Evolutionary conservation across 805 yeast genomes (phyloP).

Genomic region (Ogataea henricii): DNA sequence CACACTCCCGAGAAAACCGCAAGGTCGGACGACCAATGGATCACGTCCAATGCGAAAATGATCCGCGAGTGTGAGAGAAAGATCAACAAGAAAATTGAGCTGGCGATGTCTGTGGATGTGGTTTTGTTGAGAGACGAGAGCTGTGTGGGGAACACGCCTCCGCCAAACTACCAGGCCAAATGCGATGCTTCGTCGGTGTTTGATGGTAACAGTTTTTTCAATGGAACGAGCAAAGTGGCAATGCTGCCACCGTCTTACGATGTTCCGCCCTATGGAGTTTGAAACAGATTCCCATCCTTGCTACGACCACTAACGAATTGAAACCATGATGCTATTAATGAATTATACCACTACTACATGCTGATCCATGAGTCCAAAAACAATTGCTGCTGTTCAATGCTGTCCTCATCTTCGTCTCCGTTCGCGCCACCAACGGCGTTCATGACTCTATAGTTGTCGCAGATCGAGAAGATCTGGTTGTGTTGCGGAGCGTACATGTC

Average conservation of each 20-base stretch:
- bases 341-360: conserved; percentile 16
- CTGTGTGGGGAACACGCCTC: conserved; percentile 24
- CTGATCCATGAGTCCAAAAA: conserved; percentile 36
- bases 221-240: neutral
- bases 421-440: conserved; percentile 18
- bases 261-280: conserved; percentile 3
- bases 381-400: conserved; percentile 16
- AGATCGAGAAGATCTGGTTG: conserved; percentile 31
- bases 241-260: conserved; percentile 25
- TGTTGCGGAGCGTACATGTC: conserved; percentile 33
- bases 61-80: conserved; percentile 17
- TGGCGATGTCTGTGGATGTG: conserved; percentile 24
- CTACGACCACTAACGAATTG: conserved; percentile 1
- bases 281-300: no score
- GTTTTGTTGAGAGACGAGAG: conserved; percentile 23
- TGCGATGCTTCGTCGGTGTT: conserved; percentile 7
- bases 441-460: conserved; percentile 35
- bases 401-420: conserved; percentile 21
- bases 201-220: conserved; percentile 8
- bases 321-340: conserved; percentile 1
- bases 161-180: conserved; percentile 20
- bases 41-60: conserved; percentile 21
- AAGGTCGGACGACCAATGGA: conserved; percentile 23
- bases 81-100: conserved; percentile 24
- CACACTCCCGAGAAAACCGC: neutral